Evolutionary conservation across 495 filamentous ascomycete species (phyloP), one percentile per base, ranked within the genome.

Genomic region (Talaromyces borbonicus): DNA sequence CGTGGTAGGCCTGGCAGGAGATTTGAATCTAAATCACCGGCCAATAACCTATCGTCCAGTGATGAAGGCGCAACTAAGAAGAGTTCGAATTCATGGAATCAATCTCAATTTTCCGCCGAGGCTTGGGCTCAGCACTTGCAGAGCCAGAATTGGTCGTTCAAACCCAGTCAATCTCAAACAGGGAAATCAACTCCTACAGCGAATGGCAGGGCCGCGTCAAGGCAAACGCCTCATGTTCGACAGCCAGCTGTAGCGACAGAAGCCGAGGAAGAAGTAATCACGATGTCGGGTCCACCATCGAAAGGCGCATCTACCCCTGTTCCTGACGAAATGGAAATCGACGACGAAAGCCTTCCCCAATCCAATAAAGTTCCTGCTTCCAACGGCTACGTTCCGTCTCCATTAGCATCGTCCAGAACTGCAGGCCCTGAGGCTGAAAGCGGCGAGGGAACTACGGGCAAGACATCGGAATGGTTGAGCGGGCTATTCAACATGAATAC

Each of bases 121-220:
- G 56, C 78, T 23, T 94, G 86, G 87, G 59, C 59, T 42, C 67
- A 79, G 44, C 72, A 76, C 44, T 77, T 90, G 49, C 75, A 74
- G 14, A 67, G 80, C 37, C 61, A 82, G 19, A 75, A 70, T 46
- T 72, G 61, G 62, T 24, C 18, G 38, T 41, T 41, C 15, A 12
- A 41, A 71, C 38, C 51, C 63, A 56, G 57, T 67, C 71, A 51
- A 57, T 66, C 48, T 42, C 53, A 31, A 57, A 62, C 41, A 43
- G 35, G 26, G 15, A 60, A 57, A 23, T 29, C 61, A 8, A 50
- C 49, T 35, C n/a, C 6, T 18, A 22, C 43, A 12, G 15, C 29
- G n/a, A 2, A 29, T 19, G 43, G 43, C 14, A 20, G 43, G 9
- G 36, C 14, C 11, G 29, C 15, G 16, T 36, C 51, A 39, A 51